These are phyloP conservation scores for Oenanthe sinensis DNA, from an alignment of 129 eudicot genomes.

Conservation along the genomic window DNA sequence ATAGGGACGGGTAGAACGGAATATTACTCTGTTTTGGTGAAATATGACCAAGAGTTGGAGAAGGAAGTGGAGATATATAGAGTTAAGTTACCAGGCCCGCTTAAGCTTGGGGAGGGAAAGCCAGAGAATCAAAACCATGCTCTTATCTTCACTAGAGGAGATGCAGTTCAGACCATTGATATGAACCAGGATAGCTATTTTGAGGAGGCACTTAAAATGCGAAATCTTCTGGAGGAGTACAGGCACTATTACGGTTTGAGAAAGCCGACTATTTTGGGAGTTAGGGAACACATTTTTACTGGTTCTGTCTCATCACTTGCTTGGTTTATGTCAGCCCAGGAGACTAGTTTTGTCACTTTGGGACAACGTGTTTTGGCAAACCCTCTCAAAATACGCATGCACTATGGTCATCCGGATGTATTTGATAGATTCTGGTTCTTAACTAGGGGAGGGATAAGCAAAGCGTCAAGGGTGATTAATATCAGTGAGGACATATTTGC, in stretches of 20 bases:
- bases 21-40: slow-evolving; percentile 87
- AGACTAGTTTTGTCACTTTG: slow-evolving; percentile 88
- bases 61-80: slow-evolving; percentile 88
- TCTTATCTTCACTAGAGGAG: slow-evolving; percentile 83
- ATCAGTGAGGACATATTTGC: slow-evolving; percentile 97
- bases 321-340: slow-evolving; percentile 99
- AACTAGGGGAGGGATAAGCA: slow-evolving; percentile 91
- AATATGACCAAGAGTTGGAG: slow-evolving; percentile 65
- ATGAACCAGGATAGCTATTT: slow-evolving; percentile 96
- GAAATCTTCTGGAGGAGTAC: slow-evolving; percentile 84
- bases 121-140: slow-evolving; percentile 98
- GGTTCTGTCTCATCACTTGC: slow-evolving; percentile 97
- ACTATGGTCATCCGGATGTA: slow-evolving; percentile 95
- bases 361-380: slow-evolving; percentile 96
- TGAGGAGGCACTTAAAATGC: slow-evolving; percentile 89
- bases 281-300: slow-evolving; percentile 86
- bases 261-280: slow-evolving; percentile 84
- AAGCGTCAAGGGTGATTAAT: slow-evolving; percentile 88
- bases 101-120: slow-evolving; percentile 96
- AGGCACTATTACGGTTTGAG: slow-evolving; percentile 60
- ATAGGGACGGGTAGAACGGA: slow-evolving; percentile 38
- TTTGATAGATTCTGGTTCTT: slow-evolving; percentile 94
- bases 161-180: slow-evolving; percentile 92
- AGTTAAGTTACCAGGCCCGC: slow-evolving; percentile 86
- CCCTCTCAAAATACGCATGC: slow-evolving; percentile 85